Conservation (phyloP, 2,329 filamentous ascomycete genomes). For the Trichoderma koningiopsis region DNA sequence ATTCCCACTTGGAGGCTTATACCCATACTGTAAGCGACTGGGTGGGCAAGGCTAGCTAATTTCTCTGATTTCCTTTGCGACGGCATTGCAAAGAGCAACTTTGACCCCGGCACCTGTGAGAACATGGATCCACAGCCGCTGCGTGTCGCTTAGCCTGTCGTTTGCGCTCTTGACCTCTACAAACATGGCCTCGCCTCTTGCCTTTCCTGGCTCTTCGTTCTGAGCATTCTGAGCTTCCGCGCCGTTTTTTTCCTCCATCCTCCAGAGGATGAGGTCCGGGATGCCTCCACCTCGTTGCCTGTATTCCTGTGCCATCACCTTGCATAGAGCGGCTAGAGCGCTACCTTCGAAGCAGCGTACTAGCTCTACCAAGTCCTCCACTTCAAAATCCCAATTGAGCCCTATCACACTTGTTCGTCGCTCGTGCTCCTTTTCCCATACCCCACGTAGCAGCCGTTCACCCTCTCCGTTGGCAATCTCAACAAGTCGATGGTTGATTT, state of each 20-base stretch:
- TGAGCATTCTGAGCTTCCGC: constrained; percentile 23
- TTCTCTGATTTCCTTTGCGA: constrained; percentile 55
- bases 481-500: constrained; percentile 85
- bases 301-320: constrained; percentile 95
- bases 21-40: background rate
- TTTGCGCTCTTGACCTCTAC: constrained; percentile 81
- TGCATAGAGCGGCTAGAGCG: constrained; percentile 81
- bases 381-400: constrained; percentile 83
- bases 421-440: constrained; percentile 70
- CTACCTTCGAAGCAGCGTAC: constrained; percentile 76
- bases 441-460: constrained; percentile 62
- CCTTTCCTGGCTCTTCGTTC: constrained; percentile 37
- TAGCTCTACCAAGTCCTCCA: constrained; percentile 78
- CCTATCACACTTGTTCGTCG: constrained; percentile 84
- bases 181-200: constrained; percentile 69
- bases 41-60: constrained; percentile 38
- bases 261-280: constrained; percentile 92
- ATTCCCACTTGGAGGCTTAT: constrained; percentile 12
- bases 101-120: constrained; percentile 79
- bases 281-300: constrained; percentile 81
- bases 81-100: constrained; percentile 76
- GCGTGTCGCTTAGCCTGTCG: constrained; percentile 92
- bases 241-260: constrained; percentile 39
- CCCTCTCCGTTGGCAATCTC: constrained; percentile 85
- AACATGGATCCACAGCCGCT: constrained; percentile 95